Base-by-base conservation (phyloP, 1,284 basidiomycete genomes). In the Blastosporella zonata region DNA sequence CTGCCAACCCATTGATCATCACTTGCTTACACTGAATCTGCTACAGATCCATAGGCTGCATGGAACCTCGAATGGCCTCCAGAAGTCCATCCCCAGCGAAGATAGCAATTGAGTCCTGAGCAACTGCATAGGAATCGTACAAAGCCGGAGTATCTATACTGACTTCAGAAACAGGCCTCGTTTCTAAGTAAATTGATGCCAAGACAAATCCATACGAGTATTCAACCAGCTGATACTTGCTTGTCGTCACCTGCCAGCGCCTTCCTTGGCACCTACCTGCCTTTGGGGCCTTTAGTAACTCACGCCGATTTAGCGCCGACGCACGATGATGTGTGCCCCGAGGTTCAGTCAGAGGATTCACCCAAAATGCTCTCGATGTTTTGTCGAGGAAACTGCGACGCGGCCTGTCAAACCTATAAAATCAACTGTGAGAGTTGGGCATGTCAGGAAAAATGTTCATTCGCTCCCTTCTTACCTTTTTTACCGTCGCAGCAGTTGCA, bases 361-460 rank as follows among this genome's bases (percentile, higher is more conserved):
- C 33, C 4, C 29, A 31, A 9, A 7, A 34, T 34, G 15, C n/a
- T 15, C 13, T 42, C 50, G 43, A 52, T 46, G 22, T 52, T 52
- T 52, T 33, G 12, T 49, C 50, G 50, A 52, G 33, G 33, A 34
- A 34, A 17, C 5, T 6, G 33, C 33, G 33, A 15, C 15, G 17
- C 33, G 33, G 33, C 13, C 29, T 12, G 29, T 8, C 13, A 15
- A 15, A 6, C 33, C 5, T 34, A 34, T 34, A 34, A 34, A 15
- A 34, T 5, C 6, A 8, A 23, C 21, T 3, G 45, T 49, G 6
- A 46, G 40, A 8, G 55, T 53, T 38, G 55, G 50, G 28, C 49
- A 57, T 42, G 65, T 57, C 4, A 55, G 12, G 2, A 22, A 45
- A 41, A 35, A 57, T 53, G 61, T 56, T 55, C 31, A 42, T 55